Conservation (phyloP, 1,284 basidiomycete genomes). For the Boletus hoseneyae region DNA sequence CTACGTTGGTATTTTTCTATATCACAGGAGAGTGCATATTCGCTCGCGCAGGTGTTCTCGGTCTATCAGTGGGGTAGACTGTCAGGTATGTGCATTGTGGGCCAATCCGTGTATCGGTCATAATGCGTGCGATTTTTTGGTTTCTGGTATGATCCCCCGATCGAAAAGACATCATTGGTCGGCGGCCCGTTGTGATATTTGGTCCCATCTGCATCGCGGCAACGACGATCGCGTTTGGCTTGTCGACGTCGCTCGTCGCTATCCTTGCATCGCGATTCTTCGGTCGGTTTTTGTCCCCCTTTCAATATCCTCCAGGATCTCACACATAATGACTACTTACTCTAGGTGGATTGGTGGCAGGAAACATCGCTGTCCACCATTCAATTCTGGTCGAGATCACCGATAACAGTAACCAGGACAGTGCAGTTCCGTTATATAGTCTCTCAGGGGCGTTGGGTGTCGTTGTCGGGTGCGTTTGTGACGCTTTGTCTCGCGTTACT, state of each 20-base stretch:
- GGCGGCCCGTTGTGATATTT: constrained; percentile 54
- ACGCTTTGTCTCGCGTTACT: background rate
- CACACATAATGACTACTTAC: constrained; percentile 26
- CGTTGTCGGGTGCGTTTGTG: constrained; percentile 44
- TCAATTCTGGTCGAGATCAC: constrained; percentile 55
- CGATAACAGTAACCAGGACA: constrained; percentile 56
- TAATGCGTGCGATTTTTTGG: too few relatives aligned
- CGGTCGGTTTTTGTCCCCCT: constrained; percentile 1
- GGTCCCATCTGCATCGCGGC: constrained; percentile 51
- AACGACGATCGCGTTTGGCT: constrained; percentile 49
- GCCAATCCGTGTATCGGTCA: too few relatives aligned
- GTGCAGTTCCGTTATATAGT: constrained; percentile 57
- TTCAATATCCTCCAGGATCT: too few relatives aligned
- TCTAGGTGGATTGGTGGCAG: constrained; percentile 52
- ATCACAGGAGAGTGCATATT: constrained; percentile 54
- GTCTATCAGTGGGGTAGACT: constrained; percentile 60
- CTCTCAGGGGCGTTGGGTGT: constrained; percentile 57
- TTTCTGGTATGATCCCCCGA: too few relatives aligned
- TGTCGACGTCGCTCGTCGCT: constrained; percentile 46
- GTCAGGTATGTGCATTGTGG: constrained; percentile 40
- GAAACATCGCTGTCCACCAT: constrained; percentile 52
- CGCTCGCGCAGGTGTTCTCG: constrained; percentile 53
- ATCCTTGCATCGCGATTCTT: constrained; percentile 27
- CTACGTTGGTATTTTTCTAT: too few relatives aligned
- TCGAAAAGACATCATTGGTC: constrained; percentile 48